These are phyloP conservation scores for Heliamphora exappendiculata DNA, from an alignment of 148 eudicot species.

Conservation along the genomic window DNA sequence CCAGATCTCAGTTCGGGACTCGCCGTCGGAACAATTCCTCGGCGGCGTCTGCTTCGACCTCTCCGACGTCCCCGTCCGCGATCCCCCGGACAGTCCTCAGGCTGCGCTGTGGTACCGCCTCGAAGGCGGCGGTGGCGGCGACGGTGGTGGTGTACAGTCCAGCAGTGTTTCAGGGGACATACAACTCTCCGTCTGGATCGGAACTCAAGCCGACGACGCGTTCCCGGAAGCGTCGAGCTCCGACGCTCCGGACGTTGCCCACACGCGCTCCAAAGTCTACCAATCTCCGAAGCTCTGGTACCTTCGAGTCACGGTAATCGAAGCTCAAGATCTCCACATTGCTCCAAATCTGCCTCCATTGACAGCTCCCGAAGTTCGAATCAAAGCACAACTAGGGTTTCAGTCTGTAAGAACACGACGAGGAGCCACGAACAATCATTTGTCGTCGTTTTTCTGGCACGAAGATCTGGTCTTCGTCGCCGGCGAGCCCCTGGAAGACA, in stretches of 20 bases:
- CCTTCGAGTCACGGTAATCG: slow-evolving; percentile 57
- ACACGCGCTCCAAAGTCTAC: slow-evolving; percentile 84
- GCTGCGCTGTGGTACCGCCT: slow-evolving; percentile 98
- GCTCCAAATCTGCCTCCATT: slow-evolving; percentile 81
- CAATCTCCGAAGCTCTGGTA: slow-evolving; percentile 96
- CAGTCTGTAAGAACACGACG: slow-evolving; percentile 69
- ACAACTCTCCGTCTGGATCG: slow-evolving; percentile 88
- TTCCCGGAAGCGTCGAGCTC: slow-evolving; percentile 84
- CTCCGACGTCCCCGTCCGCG: slow-evolving; percentile 85
- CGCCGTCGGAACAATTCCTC: slow-evolving; percentile 54
- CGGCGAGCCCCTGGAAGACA: slow-evolving; percentile 84
- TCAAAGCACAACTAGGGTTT: slow-evolving; percentile 74
- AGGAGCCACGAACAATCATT: slow-evolving; percentile 64
- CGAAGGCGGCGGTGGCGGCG: slow-evolving; percentile 49
- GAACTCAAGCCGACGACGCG: slow-evolving; percentile 91
- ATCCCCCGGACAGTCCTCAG: slow-evolving; percentile 90
- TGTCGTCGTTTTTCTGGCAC: slow-evolving; percentile 57
- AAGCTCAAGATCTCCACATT: slow-evolving; percentile 80
- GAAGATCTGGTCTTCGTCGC: slow-evolving; percentile 82
- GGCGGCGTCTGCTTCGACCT: slow-evolving; percentile 96
- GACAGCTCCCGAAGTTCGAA: slow-evolving; percentile 74
- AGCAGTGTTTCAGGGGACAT: slow-evolving; percentile 58
- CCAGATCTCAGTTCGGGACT: slow-evolving; percentile 81
- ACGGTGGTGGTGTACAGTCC: slow-evolving; percentile 17
- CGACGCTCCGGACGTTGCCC: slow-evolving; percentile 63